These are phyloP conservation scores for Pseudopyricularia cyperi DNA, from an alignment of 2,329 filamentous ascomycete genomes.

Conservation along the genomic window DNA sequence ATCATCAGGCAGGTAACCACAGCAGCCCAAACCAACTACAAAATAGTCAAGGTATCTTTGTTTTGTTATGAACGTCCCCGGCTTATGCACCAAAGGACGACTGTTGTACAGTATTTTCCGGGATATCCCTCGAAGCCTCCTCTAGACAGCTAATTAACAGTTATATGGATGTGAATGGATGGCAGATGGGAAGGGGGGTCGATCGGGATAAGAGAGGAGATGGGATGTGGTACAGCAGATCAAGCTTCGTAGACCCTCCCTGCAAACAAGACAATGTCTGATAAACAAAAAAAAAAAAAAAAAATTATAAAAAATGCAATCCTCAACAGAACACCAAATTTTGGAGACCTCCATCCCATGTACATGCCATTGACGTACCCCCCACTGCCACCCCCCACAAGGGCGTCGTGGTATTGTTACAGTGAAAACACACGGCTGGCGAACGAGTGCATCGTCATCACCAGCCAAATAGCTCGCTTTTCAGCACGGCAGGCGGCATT, in stretches of 20 bases:
- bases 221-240: not conserved
- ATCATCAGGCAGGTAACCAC: not conserved
- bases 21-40: not conserved
- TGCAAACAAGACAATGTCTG: not conserved
- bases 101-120: not conserved
- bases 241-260: not conserved
- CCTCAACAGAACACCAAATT: not conserved
- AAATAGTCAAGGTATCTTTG: not conserved
- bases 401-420: not conserved
- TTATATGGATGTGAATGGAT: too few species aligned
- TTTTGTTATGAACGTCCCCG: not conserved
- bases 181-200: not conserved
- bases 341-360: not conserved
- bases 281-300: too few species aligned
- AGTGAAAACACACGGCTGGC: not conserved
- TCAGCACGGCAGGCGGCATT: slow-evolving; percentile 12
- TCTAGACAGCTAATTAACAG: not conserved
- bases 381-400: not conserved
- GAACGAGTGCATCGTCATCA: not conserved
- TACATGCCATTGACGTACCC: not conserved
- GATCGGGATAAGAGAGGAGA: slow-evolving; percentile 1
- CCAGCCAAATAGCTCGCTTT: not conserved
- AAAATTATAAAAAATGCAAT: not conserved
- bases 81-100: not conserved
- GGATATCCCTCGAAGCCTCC: not conserved